These are phyloP conservation scores for Marvania coccoides DNA, from an alignment of 139 green algal species.

Conservation along the genomic window DNA sequence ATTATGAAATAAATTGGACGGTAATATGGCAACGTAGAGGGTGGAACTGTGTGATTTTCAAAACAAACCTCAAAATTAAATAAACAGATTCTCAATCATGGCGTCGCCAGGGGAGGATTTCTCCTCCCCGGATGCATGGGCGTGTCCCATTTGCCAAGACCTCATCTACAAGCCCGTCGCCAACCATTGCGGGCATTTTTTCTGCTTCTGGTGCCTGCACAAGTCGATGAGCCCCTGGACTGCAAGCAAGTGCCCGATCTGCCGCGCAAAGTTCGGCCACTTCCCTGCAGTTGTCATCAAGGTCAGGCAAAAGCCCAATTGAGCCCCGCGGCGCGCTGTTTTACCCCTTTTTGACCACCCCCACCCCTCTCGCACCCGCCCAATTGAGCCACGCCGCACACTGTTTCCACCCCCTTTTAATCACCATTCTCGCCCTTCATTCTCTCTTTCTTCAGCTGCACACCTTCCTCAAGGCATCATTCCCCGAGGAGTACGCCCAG, in stretches of 20 bases:
- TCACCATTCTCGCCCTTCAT: too few relatives aligned
- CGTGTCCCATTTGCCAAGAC: slow-evolving; percentile 74
- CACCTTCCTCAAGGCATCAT: slow-evolving; percentile 21
- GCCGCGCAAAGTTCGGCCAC: slow-evolving; percentile 21
- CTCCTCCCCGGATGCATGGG: slow-evolving; percentile 18
- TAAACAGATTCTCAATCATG: too few relatives aligned
- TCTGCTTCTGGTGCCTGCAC: slow-evolving; percentile 69
- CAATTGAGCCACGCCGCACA: slow-evolving; percentile 28
- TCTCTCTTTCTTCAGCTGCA: too few relatives aligned
- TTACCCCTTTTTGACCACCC: too few relatives aligned
- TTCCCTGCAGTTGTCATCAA: slow-evolving; percentile 40
- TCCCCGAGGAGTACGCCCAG: slow-evolving; percentile 15
- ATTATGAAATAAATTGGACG: neutral
- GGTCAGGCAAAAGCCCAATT: too few relatives aligned
- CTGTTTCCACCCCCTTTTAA: too few relatives aligned
- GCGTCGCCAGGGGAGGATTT: neutral
- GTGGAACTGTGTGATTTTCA: neutral
- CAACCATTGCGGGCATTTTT: slow-evolving; percentile 62
- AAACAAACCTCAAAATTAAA: too few relatives aligned
- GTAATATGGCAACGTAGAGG: neutral
- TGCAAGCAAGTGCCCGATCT: slow-evolving; percentile 26
- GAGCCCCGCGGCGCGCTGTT: too few relatives aligned
- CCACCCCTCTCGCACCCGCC: too few relatives aligned
- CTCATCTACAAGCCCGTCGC: slow-evolving; percentile 68
- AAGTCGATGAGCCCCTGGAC: slow-evolving; percentile 30